Evolutionary conservation across 2,329 filamentous ascomycete species (phyloP).

Genomic region (Scolecobasidium constrictum): DNA sequence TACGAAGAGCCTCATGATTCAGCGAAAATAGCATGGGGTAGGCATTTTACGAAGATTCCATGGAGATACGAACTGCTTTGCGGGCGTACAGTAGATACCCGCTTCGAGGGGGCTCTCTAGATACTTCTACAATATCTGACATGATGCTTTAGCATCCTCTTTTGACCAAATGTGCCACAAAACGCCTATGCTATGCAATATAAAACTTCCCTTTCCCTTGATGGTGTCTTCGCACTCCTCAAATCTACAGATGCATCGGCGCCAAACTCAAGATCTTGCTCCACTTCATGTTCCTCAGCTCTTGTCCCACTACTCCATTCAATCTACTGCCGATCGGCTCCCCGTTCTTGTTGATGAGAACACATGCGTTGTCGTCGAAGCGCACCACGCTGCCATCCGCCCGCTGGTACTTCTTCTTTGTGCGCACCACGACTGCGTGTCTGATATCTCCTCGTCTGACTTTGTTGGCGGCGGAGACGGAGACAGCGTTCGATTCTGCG

Average conservation of each 20-base stretch:
- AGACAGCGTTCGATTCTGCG: constrained; percentile 60
- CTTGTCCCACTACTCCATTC: constrained; percentile 80
- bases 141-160: too few relatives aligned
- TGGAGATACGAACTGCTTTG: too few relatives aligned
- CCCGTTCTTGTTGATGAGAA: constrained; percentile 91
- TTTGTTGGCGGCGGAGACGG: constrained; percentile 70
- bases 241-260: constrained; percentile 51
- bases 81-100: too few relatives aligned
- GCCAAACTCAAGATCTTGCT: constrained; percentile 96
- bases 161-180: too few relatives aligned
- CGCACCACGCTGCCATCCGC: constrained; percentile 81
- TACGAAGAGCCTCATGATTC: too few relatives aligned
- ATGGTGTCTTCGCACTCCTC: too few relatives aligned
- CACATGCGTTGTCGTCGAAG: constrained; percentile 97
- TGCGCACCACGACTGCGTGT: constrained; percentile 90
- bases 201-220: too few relatives aligned
- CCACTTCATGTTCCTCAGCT: constrained; percentile 89
- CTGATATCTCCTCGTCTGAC: constrained; percentile 93
- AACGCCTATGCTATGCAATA: too few relatives aligned
- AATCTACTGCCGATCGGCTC: constrained; percentile 90
- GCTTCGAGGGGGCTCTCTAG: too few relatives aligned
- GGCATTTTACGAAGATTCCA: too few relatives aligned
- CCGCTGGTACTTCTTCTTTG: constrained; percentile 75
- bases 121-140: too few relatives aligned
- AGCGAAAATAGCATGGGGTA: too few relatives aligned